Percentiles rank a stretch among this genome's conserved stretches.
Conservation (phyloP, 2,329 filamentous ascomycete species). For the Chrysosporium queenslandicum region DNA sequence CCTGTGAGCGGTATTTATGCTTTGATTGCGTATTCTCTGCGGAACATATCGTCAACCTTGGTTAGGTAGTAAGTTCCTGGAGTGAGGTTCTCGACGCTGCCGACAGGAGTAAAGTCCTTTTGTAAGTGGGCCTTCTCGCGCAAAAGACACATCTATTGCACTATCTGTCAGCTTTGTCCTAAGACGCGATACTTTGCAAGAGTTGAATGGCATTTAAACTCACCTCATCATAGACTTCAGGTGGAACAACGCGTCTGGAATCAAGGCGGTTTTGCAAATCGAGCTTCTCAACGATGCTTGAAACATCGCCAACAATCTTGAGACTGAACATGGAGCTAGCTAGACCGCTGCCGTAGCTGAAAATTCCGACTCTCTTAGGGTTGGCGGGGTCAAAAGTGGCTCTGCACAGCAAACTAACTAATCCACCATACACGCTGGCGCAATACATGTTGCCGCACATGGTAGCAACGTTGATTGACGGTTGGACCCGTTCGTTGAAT, state of each 20-base stretch:
- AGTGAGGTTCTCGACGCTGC: conserved; percentile 53
- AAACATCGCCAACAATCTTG: conserved; percentile 57
- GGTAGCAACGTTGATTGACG: conserved; percentile 64
- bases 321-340: conserved; percentile 63
- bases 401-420: conserved; percentile 52
- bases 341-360: conserved; percentile 71
- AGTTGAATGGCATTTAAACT: conserved; percentile 27
- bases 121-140: conserved; percentile 75
- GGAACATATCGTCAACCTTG: conserved; percentile 77
- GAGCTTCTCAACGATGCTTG: conserved; percentile 56
- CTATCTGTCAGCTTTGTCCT: conserved; percentile 6
- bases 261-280: conserved; percentile 60
- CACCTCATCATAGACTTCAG: conserved; percentile 64
- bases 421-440: conserved; percentile 49
- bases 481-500: conserved; percentile 66
- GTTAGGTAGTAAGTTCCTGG: conserved; percentile 67
- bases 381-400: conserved; percentile 53
- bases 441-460: conserved; percentile 60
- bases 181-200: not conserved
- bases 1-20: conserved; percentile 27
- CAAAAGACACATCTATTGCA: conserved; percentile 60
- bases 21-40: conserved; percentile 67
- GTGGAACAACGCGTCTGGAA: conserved; percentile 55
- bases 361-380: conserved; percentile 64
- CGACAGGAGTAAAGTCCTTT: conserved; percentile 64